Evolutionary conservation across 257 asterid species (phyloP), one percentile per base, ranked within the genome.

Genomic region (Verbascum thapsus): DNA sequence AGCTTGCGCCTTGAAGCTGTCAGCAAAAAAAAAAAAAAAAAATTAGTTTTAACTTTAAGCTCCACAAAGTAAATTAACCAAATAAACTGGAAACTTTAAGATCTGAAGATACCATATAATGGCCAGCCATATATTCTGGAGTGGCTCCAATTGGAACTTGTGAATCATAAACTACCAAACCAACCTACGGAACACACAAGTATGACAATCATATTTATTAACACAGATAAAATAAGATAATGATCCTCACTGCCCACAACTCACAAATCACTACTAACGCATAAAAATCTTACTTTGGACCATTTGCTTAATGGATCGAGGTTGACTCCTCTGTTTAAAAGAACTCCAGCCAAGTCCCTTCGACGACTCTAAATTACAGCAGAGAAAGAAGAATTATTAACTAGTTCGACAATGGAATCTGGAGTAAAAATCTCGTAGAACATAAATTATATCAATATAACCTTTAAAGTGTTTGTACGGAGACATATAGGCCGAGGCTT

Each of bases 101-200:
- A 69, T 51, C 53, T 10, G 7, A 61, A 34, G 54, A 49, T 92
- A 87, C 99, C 99, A 92, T 92, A 72, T 89, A 92, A 77, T 92
- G 84, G 51, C 99, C 99, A 72, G 99, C 99, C 97, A 92, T 89
- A 74, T 89, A 89, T 63, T 89, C 99, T 17, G 99, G 97, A 69
- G 96, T 92, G 20, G 99, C 99, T 63, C 99, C 99, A 69, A 87
- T 78, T 47, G 99, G 97, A 66, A 92, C 91, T 89, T 86, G 97
- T 54, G 99, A 92, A 65, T 87, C 92, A 75, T 85, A 92, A 16
- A 92, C 96, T 67, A 83, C 95, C 86, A 92, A 83, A 55, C 99
- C 99, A 56, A 92, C 99, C 99, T 87, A 72, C 23, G 64, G 43
- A 67, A 56, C 43, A 39, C 23, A 64, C 62, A 16, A 44, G 67